Conservation (phyloP, 352 stramenopile species). For the Phytopythium sindhum region DNA sequence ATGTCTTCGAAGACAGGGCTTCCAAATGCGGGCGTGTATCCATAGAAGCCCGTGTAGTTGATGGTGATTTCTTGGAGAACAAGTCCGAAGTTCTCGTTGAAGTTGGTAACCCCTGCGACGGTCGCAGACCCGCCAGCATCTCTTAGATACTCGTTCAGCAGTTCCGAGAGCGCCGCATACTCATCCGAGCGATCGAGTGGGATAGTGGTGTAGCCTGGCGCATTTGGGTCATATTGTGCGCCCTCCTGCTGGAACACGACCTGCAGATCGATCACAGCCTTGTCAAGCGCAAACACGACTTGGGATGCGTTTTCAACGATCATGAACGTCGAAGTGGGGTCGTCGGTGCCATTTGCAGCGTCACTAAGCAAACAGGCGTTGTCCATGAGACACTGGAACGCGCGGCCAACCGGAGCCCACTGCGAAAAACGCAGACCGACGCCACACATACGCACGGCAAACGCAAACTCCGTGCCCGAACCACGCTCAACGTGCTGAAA, state of each 20-base stretch:
- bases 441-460: constrained; percentile 2
- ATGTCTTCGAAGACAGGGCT: not conserved
- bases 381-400: constrained; percentile 9
- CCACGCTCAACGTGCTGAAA: not conserved
- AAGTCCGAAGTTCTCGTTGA: not conserved
- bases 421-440: not conserved
- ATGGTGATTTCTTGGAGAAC: constrained; percentile 7
- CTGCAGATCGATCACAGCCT: not conserved
- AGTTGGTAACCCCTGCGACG: not conserved
- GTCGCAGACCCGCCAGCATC: not conserved
- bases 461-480: not conserved
- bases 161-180: not conserved
- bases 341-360: not conserved
- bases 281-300: not conserved
- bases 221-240: not conserved
- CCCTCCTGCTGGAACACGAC: constrained; percentile 1
- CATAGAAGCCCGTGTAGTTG: constrained; percentile 1
- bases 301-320: not conserved
- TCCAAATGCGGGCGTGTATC: not conserved
- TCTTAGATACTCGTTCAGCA: constrained; percentile 2
- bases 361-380: constrained; percentile 10
- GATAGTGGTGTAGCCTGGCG: not conserved
- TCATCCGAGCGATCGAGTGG: not conserved
- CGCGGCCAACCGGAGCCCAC: not conserved
- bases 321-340: not conserved